Evolutionary conservation across 352 stramenopile species (phyloP).

Genomic region (Peronospora belbahrii): DNA sequence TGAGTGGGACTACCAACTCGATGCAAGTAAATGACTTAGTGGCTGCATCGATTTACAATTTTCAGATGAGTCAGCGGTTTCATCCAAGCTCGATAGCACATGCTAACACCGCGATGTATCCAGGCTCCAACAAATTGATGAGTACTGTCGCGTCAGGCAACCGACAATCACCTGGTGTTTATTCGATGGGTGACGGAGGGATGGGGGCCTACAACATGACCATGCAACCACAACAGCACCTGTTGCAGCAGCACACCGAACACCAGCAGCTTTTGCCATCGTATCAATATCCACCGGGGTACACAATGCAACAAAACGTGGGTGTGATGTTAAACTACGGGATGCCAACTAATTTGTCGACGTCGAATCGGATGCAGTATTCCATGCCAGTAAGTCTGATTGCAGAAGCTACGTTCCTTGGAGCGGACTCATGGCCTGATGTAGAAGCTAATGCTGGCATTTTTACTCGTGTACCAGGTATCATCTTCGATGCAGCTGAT

Average conservation of each 20-base stretch:
- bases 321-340: slow-evolving; percentile 45
- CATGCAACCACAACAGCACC: slow-evolving; percentile 17
- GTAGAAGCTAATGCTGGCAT: neutral
- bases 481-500: slow-evolving; percentile 25
- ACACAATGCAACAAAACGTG: slow-evolving; percentile 38
- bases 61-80: slow-evolving; percentile 60
- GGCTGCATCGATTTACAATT: slow-evolving; percentile 66
- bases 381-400: slow-evolving; percentile 24
- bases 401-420: neutral
- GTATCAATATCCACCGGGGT: slow-evolving; percentile 37
- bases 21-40: slow-evolving; percentile 60
- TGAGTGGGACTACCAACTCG: slow-evolving; percentile 22
- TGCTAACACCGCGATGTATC: slow-evolving; percentile 21
- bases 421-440: slow-evolving; percentile 1
- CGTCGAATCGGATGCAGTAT: slow-evolving; percentile 37
- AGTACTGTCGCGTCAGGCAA: slow-evolving; percentile 7
- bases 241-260: slow-evolving; percentile 15
- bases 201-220: slow-evolving; percentile 30
- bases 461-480: slow-evolving; percentile 9
- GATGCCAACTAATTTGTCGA: slow-evolving; percentile 29
- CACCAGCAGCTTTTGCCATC: slow-evolving; percentile 15
- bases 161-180: slow-evolving; percentile 29
- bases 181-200: slow-evolving; percentile 34
- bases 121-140: slow-evolving; percentile 23
- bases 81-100: slow-evolving; percentile 23